These are phyloP conservation scores for Phytophthora ohioensis DNA, from an alignment of 352 stramenopile species.

Conservation along the genomic window DNA sequence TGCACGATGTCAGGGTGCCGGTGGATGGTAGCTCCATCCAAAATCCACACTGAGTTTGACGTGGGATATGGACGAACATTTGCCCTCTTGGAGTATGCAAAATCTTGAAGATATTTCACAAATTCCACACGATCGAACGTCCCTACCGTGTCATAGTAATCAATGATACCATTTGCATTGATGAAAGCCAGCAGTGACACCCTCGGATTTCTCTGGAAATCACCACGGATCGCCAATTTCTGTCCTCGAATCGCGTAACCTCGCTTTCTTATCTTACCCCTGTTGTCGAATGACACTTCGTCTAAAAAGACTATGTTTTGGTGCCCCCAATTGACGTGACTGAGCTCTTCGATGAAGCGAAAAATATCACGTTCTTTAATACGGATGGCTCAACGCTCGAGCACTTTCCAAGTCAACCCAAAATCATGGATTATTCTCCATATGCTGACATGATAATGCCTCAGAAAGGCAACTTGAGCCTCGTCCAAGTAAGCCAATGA, in stretches of 20 bases:
- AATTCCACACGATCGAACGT: constrained; percentile 44
- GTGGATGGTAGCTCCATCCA: constrained; percentile 40
- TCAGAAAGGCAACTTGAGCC: constrained; percentile 4
- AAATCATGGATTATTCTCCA: no score
- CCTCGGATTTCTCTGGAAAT: constrained; percentile 38
- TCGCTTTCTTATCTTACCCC: constrained; percentile 38
- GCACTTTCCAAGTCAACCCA: no score
- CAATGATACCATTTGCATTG: constrained; percentile 32
- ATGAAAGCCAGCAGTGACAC: constrained; percentile 39
- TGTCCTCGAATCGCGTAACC: constrained; percentile 36
- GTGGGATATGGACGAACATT: constrained; percentile 32
- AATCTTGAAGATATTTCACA: constrained; percentile 27
- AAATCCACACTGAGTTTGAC: constrained; percentile 41
- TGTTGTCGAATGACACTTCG: constrained; percentile 46
- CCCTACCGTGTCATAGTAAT: constrained; percentile 37
- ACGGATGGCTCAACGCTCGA: no score
- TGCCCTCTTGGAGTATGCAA: constrained; percentile 24
- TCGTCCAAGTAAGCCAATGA: constrained; percentile 13
- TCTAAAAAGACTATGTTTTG: constrained; percentile 37
- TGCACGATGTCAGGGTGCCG: constrained; percentile 43
- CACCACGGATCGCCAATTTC: constrained; percentile 32
- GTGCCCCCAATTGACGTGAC: constrained; percentile 22
- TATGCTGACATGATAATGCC: neutral
- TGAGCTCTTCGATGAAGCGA: constrained; percentile 25
- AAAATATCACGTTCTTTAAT: no score